Evolutionary conservation across 1,284 basidiomycete species (phyloP).

Genomic region (Uromyces viciae-fabae): DNA sequence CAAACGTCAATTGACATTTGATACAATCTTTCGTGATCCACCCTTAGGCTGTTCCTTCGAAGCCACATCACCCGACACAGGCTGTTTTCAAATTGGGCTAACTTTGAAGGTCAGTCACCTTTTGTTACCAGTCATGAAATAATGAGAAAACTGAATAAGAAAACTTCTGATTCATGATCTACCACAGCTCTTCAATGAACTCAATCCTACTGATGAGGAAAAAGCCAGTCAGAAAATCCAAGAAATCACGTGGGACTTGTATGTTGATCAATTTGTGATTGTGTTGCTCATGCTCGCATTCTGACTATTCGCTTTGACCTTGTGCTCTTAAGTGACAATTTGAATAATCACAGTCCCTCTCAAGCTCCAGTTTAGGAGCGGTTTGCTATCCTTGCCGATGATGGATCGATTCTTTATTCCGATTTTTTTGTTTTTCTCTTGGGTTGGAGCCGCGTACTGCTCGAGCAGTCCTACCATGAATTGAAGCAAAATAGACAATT

Average conservation of each 20-base stretch:
- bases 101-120: neutral
- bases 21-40: neutral
- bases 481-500: too few relatives aligned
- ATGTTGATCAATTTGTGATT: neutral
- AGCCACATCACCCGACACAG: neutral
- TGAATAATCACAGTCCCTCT: neutral
- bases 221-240: neutral
- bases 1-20: neutral
- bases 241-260: neutral
- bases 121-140: neutral
- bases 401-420: neutral
- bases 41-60: neutral
- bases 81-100: neutral
- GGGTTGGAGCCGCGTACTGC: too few relatives aligned
- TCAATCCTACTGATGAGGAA: constrained; percentile 2
- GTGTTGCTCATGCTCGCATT: neutral
- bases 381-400: too few relatives aligned
- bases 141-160: neutral
- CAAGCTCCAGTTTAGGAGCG: neutral
- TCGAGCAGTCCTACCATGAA: too few relatives aligned
- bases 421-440: neutral
- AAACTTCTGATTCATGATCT: neutral
- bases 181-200: neutral
- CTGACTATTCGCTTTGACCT: neutral
- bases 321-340: neutral